phyloP scores from a whole-genome alignment of 2,329 filamentous ascomycete species.

The Parastagonospora avenae region DNA sequence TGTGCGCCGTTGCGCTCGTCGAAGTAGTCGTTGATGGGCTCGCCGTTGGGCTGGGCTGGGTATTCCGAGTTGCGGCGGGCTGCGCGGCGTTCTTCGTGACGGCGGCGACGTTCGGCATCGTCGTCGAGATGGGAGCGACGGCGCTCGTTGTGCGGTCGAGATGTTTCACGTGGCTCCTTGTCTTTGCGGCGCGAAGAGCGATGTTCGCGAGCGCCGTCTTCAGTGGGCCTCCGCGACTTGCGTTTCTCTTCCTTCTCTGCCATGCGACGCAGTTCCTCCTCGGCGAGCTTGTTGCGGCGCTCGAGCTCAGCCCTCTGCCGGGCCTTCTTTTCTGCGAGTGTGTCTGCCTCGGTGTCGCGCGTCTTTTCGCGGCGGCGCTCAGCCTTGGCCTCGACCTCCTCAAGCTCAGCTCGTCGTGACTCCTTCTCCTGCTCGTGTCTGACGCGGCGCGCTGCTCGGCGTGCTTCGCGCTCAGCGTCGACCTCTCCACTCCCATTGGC shows the following conservation, averaged over 20 bases:
- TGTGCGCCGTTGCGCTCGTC: constrained; percentile 48
- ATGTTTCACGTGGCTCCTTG: constrained; percentile 30
- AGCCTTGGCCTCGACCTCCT: constrained; percentile 44
- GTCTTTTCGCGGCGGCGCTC: constrained; percentile 46
- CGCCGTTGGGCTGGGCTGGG: constrained; percentile 34
- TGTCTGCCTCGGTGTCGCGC: constrained; percentile 39
- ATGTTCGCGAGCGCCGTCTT: constrained; percentile 42
- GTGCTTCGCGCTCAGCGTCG: constrained; percentile 46
- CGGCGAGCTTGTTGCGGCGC: constrained; percentile 44
- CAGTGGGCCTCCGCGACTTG: constrained; percentile 32
- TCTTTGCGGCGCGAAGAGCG: constrained; percentile 44
- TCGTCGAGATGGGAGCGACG: constrained; percentile 45
- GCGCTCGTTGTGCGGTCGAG: constrained; percentile 41
- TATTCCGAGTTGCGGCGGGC: constrained; percentile 46
- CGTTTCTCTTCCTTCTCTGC: constrained; percentile 47
- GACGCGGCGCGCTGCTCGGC: constrained; percentile 43
- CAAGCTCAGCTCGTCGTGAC: constrained; percentile 36
- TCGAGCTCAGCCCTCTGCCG: constrained; percentile 46
- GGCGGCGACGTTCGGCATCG: constrained; percentile 44
- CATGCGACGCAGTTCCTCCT: constrained; percentile 45
- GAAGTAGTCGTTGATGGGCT: constrained; percentile 51
- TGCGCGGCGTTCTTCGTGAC: constrained; percentile 52
- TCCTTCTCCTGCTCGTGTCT: constrained; percentile 44
- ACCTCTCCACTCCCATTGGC: constrained; percentile 37
- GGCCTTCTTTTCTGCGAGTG: constrained; percentile 44